These are phyloP conservation scores for Cyclaneusma minus DNA, from an alignment of 2,329 filamentous ascomycete species.

Conservation along the genomic window DNA sequence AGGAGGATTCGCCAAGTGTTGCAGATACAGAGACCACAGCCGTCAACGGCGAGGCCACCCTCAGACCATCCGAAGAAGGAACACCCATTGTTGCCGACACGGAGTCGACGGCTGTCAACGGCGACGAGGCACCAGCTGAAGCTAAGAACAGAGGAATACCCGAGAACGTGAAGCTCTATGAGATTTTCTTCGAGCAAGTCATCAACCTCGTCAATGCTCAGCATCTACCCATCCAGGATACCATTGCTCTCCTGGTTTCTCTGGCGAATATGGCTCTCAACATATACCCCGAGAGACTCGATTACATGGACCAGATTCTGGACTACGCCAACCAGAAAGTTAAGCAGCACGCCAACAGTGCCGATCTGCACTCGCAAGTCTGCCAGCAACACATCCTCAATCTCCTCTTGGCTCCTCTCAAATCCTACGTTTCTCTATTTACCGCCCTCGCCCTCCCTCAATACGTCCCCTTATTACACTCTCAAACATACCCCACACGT, in stretches of 20 bases:
- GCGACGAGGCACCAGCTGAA: conserved; percentile 20
- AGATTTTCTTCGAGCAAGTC: conserved; percentile 94
- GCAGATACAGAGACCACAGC: conserved; percentile 18
- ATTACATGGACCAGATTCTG: conserved; percentile 91
- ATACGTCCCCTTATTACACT: conserved; percentile 78
- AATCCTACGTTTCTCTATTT: conserved; percentile 84
- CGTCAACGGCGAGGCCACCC: conserved; percentile 1
- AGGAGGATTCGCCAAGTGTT: conserved; percentile 7
- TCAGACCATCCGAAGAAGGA: conserved; percentile 14
- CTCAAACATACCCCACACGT: conserved; percentile 84
- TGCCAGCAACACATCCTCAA: conserved; percentile 82
- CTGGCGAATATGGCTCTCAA: conserved; percentile 86
- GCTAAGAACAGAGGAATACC: conserved; percentile 38
- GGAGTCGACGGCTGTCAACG: conserved; percentile 21
- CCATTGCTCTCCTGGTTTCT: conserved; percentile 85
- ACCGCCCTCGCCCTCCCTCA: conserved; percentile 88
- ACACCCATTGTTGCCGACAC: conserved; percentile 12
- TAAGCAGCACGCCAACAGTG: conserved; percentile 76
- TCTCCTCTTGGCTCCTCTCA: conserved; percentile 78
- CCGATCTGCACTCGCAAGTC: conserved; percentile 79
- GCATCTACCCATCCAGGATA: conserved; percentile 84
- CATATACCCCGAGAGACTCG: conserved; percentile 81
- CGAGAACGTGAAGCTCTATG: conserved; percentile 75
- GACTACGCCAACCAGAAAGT: conserved; percentile 80
- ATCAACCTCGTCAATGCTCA: conserved; percentile 86